Conservation (phyloP, 23 red algal species). For the Chondrus crispus region DNA sequence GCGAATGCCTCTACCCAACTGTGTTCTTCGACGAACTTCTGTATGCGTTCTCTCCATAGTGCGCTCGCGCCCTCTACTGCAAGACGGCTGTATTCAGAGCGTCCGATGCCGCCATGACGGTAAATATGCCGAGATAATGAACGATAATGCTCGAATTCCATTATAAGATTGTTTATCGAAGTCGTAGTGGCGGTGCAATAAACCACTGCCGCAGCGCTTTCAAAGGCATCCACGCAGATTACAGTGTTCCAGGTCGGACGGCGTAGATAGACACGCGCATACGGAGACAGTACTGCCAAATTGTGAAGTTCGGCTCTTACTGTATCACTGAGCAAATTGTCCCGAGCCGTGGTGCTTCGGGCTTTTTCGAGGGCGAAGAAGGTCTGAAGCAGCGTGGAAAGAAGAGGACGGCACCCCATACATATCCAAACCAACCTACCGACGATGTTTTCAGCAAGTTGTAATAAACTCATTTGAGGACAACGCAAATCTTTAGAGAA, state of each 20-base stretch:
- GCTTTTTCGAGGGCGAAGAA: background rate
- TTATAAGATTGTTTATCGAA: background rate
- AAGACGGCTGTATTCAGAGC: background rate
- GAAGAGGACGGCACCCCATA: background rate
- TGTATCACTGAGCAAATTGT: background rate
- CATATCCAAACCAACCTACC: background rate
- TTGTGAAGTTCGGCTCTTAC: background rate
- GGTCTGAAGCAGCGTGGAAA: background rate
- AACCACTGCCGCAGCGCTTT: background rate
- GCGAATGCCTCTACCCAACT: background rate
- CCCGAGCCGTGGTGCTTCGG: no score
- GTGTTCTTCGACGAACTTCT: background rate
- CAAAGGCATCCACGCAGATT: constrained; percentile 8
- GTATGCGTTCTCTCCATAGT: no score
- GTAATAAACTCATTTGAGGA: no score
- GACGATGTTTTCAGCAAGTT: no score
- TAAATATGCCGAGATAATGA: background rate
- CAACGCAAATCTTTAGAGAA: no score
- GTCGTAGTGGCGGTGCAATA: background rate
- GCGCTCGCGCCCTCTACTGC: background rate
- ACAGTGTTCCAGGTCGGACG: background rate
- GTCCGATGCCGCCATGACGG: background rate
- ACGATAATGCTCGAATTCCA: background rate
- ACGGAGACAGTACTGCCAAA: background rate
- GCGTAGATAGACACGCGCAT: background rate